Evolutionary conservation across 2,329 filamentous ascomycete species (phyloP), one percentile per base, ranked within the genome.

Genomic region (Lecanicillium sp.): DNA sequence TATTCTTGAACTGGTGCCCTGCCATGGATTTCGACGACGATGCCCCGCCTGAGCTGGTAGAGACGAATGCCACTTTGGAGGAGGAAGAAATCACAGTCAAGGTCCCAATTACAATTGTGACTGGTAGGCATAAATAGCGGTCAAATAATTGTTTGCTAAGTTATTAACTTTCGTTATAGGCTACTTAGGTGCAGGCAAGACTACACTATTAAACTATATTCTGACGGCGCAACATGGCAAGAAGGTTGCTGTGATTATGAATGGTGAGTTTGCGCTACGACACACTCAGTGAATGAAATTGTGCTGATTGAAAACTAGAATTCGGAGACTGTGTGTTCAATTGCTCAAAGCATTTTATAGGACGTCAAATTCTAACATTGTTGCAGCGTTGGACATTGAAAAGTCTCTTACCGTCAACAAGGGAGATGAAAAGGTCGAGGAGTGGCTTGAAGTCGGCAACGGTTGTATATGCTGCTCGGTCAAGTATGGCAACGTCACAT

Each of bases 381-480:
- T 17, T 30, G n/a, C 43, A 89, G 86, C 90, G 39, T 73, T 88
- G 51, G 90, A 96, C 54, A 95, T 98, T 47, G 92, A 98, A 60
- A 95, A 95, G 58, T 89, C 88, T 31, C 71, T 98, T 45, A 96
- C 90, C 0, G 80, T 98, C 49, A 94, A 83, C 57, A 80, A 89
- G 56, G 83, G 82, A 43, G 84, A 80, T 29, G 78, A 90, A 53
- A 75, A 87, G 53, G 85, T 90, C 6, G 83, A 92, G 55, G 88
- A 95, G 67, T 98, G 94, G 85, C 78, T 98, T 19, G 89, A 95
- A 45, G 79, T 98, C 38, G 88, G 86, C 37, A 98, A 98, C 51
- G 92, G 92, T 45, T 98, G 92, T 58, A 88, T 98, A 48, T 98
- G 92, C 65, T 98, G 92, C 64, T 94, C 88, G 3, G 89, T 96